These are phyloP conservation scores for Kurtzmaniella quercitrusa DNA, from an alignment of 1,139 yeast species.

Conservation along the genomic window DNA sequence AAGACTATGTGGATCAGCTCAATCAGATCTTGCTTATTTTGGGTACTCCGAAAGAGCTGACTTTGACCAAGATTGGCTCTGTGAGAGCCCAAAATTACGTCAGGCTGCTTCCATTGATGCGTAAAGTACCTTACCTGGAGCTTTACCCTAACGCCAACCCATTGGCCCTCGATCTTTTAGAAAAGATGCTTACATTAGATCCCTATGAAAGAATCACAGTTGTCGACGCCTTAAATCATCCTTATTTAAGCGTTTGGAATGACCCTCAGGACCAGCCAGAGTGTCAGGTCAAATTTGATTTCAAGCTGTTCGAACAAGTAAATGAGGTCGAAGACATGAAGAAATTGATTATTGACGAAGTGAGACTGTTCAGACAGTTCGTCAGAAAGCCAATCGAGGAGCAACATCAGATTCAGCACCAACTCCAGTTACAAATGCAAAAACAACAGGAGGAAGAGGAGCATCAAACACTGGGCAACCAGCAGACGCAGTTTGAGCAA, in stretches of 20 bases:
- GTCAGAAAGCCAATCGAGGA: conserved; percentile 75
- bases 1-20: conserved; percentile 92
- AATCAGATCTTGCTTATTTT: conserved; percentile 79
- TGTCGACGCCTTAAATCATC: conserved; percentile 84
- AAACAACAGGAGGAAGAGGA: conserved; percentile 22
- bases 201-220: conserved; percentile 86
- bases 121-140: conserved; percentile 69
- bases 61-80: conserved; percentile 80
- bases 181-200: conserved; percentile 79
- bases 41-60: conserved; percentile 89
- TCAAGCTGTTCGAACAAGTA: conserved; percentile 75
- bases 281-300: conserved; percentile 80
- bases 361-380: conserved; percentile 69
- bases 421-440: conserved; percentile 31
- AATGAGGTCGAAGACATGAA: conserved; percentile 78
- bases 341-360: conserved; percentile 78
- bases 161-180: conserved; percentile 77
- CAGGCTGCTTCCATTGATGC: conserved; percentile 77
- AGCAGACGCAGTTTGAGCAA: conserved; percentile 13
- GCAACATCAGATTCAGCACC: conserved; percentile 48
- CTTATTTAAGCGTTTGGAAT: conserved; percentile 90
- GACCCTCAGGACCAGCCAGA: conserved; percentile 94
- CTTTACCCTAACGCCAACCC: conserved; percentile 85
- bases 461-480: conserved; percentile 9
- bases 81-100: conserved; percentile 90